A percentile compares a stretch with the other conserved stretches of the same genome.
These are phyloP conservation scores for Cystobasidiaceae sp. DNA, from an alignment of 1,284 basidiomycete genomes.

Conservation along the genomic window DNA sequence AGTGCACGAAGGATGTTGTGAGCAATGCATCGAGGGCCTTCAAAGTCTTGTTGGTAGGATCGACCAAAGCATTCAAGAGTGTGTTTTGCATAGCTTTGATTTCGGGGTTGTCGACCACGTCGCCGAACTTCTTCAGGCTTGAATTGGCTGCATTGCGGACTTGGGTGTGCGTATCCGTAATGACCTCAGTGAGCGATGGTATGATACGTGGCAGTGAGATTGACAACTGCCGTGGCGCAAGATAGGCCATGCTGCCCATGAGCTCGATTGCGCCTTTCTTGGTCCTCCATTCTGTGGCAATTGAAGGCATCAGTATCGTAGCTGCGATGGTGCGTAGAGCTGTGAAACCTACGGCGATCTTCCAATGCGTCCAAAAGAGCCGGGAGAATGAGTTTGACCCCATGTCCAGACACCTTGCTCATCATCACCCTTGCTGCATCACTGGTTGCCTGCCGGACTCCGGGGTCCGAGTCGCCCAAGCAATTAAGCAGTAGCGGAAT, in stretches of 20 bases:
- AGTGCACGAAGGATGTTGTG: slow-evolving; percentile 95
- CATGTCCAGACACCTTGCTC: slow-evolving; percentile 80
- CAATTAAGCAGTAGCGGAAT: slow-evolving; percentile 78
- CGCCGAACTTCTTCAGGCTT: slow-evolving; percentile 95
- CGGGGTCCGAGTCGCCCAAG: slow-evolving; percentile 83
- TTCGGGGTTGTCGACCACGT: slow-evolving; percentile 57
- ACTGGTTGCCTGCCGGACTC: slow-evolving; percentile 91
- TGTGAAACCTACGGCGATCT: slow-evolving; percentile 63
- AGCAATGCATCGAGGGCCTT: slow-evolving; percentile 75
- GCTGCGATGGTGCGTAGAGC: neutral
- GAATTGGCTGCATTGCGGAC: slow-evolving; percentile 89
- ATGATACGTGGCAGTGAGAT: slow-evolving; percentile 94
- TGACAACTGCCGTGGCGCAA: slow-evolving; percentile 91
- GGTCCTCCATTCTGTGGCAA: slow-evolving; percentile 71
- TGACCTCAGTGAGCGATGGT: slow-evolving; percentile 84
- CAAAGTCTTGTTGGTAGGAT: slow-evolving; percentile 81
- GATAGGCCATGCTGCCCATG: slow-evolving; percentile 98
- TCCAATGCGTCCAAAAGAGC: slow-evolving; percentile 84
- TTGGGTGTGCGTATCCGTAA: slow-evolving; percentile 97
- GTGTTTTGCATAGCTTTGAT: slow-evolving; percentile 88
- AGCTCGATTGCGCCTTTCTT: slow-evolving; percentile 98
- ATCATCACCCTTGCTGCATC: slow-evolving; percentile 83
- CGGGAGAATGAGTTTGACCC: slow-evolving; percentile 91
- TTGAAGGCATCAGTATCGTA: neutral
- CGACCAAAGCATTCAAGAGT: slow-evolving; percentile 90